Percentiles rank a stretch among this genome's conserved stretches.
Evolutionary conservation across 1,139 yeast genomes (phyloP).

Genomic region (Yarrowia galli): DNA sequence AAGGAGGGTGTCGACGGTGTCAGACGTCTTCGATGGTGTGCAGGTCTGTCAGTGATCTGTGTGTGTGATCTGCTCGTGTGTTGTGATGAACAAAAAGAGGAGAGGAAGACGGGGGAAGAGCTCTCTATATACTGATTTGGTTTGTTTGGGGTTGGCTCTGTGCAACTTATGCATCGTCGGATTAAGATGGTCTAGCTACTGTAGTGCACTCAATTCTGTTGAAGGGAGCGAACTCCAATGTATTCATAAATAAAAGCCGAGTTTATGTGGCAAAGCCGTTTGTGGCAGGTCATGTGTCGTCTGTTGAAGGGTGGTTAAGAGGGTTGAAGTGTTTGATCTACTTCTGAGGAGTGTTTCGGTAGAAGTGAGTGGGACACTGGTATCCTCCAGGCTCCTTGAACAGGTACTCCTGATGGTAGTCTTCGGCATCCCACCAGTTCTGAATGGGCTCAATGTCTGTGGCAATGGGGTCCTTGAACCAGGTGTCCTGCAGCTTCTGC

Average conservation of each 20-base stretch:
- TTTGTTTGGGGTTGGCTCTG: no score
- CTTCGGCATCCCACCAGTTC: constrained; percentile 90
- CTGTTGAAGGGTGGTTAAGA: constrained; percentile 5
- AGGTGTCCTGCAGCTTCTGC: constrained; percentile 60
- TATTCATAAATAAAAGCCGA: constrained; percentile 22
- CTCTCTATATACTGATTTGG: no score
- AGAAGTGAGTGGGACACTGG: constrained; percentile 86
- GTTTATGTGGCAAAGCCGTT: not conserved
- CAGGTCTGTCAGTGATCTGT: no score
- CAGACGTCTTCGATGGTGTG: no score
- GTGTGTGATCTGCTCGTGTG: no score
- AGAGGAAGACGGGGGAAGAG: no score
- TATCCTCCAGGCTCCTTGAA: constrained; percentile 82
- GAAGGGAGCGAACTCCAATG: constrained; percentile 18
- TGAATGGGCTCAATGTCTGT: constrained; percentile 74
- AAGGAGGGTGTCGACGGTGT: no score
- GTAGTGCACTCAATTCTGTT: not conserved
- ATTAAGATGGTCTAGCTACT: no score
- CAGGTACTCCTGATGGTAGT: constrained; percentile 85
- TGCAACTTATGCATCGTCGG: no score
- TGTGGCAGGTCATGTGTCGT: not conserved
- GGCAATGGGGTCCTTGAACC: constrained; percentile 62
- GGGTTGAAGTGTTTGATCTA: not conserved
- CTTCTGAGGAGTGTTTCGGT: constrained; percentile 56
- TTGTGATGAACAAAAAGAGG: no score